Evolutionary conservation across 1,139 yeast genomes (phyloP).

Genomic region (Pneumocystis murina): DNA sequence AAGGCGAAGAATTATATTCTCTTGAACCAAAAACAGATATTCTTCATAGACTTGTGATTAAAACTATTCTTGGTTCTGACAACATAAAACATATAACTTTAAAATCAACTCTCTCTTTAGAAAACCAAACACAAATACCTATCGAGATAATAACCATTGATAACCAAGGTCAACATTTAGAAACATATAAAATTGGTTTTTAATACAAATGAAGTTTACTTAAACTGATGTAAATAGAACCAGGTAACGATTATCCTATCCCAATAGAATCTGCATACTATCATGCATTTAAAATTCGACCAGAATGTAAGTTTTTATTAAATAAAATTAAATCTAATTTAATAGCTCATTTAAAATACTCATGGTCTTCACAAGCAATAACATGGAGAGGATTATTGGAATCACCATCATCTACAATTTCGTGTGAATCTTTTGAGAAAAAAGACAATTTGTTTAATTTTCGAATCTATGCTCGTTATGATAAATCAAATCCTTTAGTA

Average conservation of each 20-base stretch:
- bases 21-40: conserved; percentile 48
- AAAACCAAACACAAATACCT: conserved; percentile 55
- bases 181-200: conserved; percentile 13
- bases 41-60: conserved; percentile 63
- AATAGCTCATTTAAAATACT: conserved; percentile 32
- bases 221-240: conserved; percentile 19
- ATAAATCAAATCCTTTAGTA: conserved; percentile 20
- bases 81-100: conserved; percentile 63
- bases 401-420: conserved; percentile 36
- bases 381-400: conserved; percentile 51
- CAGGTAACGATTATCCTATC: conserved; percentile 45
- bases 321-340: conserved; percentile 3
- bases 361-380: conserved; percentile 51
- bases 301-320: conserved; percentile 25
- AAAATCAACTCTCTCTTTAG: conserved; percentile 57
- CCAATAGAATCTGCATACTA: conserved; percentile 60
- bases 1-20: conserved; percentile 67
- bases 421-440: conserved; percentile 38
- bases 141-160: conserved; percentile 33
- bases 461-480: conserved; percentile 57
- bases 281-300: conserved; percentile 45
- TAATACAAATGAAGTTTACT: conserved; percentile 3
- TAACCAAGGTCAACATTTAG: conserved; percentile 16
- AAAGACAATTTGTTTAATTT: conserved; percentile 36
- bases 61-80: conserved; percentile 52